Conservation (phyloP, 768 basidiomycete genomes). For the Jaapia argillacea region DNA sequence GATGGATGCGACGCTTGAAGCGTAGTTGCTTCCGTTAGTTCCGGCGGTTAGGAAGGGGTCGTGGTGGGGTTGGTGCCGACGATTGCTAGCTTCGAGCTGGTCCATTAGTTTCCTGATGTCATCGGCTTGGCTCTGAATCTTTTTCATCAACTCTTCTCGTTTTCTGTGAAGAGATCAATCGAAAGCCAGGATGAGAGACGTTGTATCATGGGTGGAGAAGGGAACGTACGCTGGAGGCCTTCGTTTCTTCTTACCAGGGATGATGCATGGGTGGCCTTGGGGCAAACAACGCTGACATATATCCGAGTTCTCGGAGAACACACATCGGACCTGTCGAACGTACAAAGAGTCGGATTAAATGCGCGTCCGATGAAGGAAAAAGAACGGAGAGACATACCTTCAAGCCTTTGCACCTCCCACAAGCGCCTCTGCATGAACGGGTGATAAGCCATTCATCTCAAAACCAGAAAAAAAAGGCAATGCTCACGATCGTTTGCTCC, state of each 20-base stretch:
- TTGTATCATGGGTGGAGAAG: not conserved
- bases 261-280: slow-evolving; percentile 64
- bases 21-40: not conserved
- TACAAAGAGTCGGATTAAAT: slow-evolving; percentile 1
- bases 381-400: slow-evolving; percentile 27
- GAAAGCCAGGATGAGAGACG: not conserved
- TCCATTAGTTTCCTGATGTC: slow-evolving; percentile 66
- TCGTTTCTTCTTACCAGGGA: slow-evolving; percentile 79
- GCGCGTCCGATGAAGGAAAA: slow-evolving; percentile 2
- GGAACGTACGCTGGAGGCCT: slow-evolving; percentile 62
- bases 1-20: not conserved
- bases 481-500: not conserved
- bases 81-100: slow-evolving; percentile 37
- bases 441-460: not conserved
- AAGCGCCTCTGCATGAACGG: slow-evolving; percentile 45
- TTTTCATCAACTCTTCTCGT: slow-evolving; percentile 67
- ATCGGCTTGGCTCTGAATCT: slow-evolving; percentile 66
- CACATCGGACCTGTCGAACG: slow-evolving; percentile 56
- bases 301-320: slow-evolving; percentile 62
- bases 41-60: slow-evolving; percentile 6
- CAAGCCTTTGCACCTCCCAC: slow-evolving; percentile 56
- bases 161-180: slow-evolving; percentile 34
- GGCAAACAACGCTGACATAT: slow-evolving; percentile 67
- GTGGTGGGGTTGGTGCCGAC: slow-evolving; percentile 6
- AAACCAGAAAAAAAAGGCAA: not conserved